These are phyloP conservation scores for Blepharisma stoltei DNA, from an alignment of 73 alveolate species.

Conservation along the genomic window DNA sequence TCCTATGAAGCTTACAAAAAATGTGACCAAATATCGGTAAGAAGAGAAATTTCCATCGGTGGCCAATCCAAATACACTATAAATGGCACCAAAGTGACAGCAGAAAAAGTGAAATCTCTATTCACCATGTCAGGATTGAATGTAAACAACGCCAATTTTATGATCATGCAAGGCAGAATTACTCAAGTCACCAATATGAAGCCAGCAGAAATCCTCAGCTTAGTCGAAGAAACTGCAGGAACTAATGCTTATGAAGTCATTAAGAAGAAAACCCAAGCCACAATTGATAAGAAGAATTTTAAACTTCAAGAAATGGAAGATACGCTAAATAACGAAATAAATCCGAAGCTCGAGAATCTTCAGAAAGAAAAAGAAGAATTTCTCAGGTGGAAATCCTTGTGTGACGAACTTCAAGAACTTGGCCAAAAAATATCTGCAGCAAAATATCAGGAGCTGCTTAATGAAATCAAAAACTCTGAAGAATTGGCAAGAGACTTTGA, in stretches of 20 bases:
- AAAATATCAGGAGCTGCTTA: conserved; percentile 54
- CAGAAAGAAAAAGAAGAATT: conserved; percentile 77
- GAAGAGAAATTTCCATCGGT: conserved; percentile 46
- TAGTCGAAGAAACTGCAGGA: conserved; percentile 94
- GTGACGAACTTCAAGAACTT: conserved; percentile 62
- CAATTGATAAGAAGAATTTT: conserved; percentile 80
- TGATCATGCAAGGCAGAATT: conserved; percentile 98
- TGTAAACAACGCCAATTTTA: conserved; percentile 97
- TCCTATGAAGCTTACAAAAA: conserved; percentile 71
- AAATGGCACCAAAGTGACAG: conserved; percentile 80
- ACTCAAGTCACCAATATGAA: conserved; percentile 98
- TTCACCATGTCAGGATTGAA: conserved; percentile 87
- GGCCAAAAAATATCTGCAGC: conserved; percentile 70
- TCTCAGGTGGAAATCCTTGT: conserved; percentile 74
- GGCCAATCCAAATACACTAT: conserved; percentile 84
- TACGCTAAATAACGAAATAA: conserved; percentile 71
- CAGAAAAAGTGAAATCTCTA: conserved; percentile 78
- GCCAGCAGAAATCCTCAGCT: conserved; percentile 86
- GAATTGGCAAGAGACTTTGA: conserved; percentile 29
- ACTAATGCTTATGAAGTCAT: conserved; percentile 93
- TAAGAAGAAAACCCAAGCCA: conserved; percentile 78
- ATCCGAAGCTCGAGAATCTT: conserved; percentile 78
- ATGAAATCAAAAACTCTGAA: conserved; percentile 44
- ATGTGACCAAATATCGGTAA: conserved; percentile 48
- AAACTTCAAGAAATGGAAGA: conserved; percentile 81